Evolutionary conservation across 257 asterid species (phyloP).

Genomic region (Solanum chaucha): DNA sequence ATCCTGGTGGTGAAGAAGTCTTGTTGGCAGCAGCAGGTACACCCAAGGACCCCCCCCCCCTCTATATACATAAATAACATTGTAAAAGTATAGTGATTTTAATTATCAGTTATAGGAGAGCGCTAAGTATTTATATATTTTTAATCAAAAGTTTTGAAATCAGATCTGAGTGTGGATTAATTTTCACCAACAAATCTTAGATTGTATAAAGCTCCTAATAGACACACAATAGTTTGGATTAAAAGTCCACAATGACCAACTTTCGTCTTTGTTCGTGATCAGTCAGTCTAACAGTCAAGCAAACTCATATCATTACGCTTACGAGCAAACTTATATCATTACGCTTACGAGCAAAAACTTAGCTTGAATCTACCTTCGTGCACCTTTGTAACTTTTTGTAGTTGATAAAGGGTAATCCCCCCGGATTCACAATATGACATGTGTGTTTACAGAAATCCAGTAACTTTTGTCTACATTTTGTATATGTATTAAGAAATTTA

Average conservation of each 20-base stretch:
- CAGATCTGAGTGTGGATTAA: not conserved
- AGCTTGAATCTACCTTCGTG: not conserved
- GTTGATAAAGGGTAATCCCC: not conserved
- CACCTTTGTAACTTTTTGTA: not conserved
- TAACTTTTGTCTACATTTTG: not conserved
- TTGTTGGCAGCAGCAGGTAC: slow-evolving; percentile 48
- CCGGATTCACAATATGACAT: not conserved
- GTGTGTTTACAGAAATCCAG: not conserved
- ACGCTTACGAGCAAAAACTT: not conserved
- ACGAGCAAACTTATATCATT: not conserved
- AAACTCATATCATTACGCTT: not conserved
- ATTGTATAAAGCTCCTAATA: not conserved
- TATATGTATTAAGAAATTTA: not conserved
- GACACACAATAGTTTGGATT: not conserved
- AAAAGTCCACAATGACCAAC: not conserved
- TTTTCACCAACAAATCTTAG: too few relatives aligned
- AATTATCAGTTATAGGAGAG: not conserved
- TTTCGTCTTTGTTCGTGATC: not conserved
- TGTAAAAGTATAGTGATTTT: too few relatives aligned
- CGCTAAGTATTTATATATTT: not conserved
- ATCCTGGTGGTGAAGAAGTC: slow-evolving; percentile 75
- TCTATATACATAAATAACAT: not conserved
- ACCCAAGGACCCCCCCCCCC: not conserved
- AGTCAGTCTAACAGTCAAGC: not conserved
- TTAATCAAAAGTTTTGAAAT: rapidly evolving